Evolutionary conservation across 164 flowering plant genomes (phyloP).

Genomic region (Chimonanthus salicifolius): DNA sequence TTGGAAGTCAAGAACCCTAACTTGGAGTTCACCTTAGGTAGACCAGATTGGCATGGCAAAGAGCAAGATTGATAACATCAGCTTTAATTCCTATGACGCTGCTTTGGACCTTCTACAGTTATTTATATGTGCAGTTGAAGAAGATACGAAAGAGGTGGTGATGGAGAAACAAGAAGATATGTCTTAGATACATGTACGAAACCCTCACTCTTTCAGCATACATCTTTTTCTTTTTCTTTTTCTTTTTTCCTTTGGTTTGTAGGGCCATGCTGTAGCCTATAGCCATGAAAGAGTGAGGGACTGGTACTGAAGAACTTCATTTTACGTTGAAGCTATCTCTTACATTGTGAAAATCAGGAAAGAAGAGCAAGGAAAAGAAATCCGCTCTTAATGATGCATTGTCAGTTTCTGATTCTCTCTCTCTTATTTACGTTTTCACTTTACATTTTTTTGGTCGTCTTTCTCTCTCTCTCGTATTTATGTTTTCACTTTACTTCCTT

Average conservation of each 20-base stretch:
- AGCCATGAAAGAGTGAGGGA: slow-evolving; percentile 2
- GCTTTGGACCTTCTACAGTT: slow-evolving; percentile 1
- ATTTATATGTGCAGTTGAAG: too few relatives aligned
- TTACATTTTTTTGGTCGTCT: too few relatives aligned
- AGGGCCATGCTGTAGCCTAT: not conserved
- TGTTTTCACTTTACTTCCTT: too few relatives aligned
- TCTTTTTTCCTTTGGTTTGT: not conserved
- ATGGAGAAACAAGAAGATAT: too few relatives aligned
- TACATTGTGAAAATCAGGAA: slow-evolving; percentile 1
- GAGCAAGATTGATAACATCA: slow-evolving; percentile 24
- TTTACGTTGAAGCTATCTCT: slow-evolving; percentile 6
- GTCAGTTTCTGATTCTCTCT: not conserved
- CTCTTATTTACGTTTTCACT: not conserved
- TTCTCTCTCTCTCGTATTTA: too few relatives aligned
- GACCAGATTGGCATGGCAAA: slow-evolving; percentile 57
- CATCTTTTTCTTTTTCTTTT: not conserved
- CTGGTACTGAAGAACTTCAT: not conserved
- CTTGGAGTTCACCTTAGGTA: slow-evolving; percentile 76
- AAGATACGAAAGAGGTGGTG: too few relatives aligned
- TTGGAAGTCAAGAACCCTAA: slow-evolving; percentile 41
- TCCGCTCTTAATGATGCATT: slow-evolving; percentile 6
- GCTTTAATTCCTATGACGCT: not conserved
- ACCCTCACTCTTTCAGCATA: not conserved
- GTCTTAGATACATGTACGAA: not conserved
- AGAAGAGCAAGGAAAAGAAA: slow-evolving; percentile 8